Evolutionary conservation across 2,329 filamentous ascomycete genomes (phyloP).

Genomic region (Paecilomyces sp.): DNA sequence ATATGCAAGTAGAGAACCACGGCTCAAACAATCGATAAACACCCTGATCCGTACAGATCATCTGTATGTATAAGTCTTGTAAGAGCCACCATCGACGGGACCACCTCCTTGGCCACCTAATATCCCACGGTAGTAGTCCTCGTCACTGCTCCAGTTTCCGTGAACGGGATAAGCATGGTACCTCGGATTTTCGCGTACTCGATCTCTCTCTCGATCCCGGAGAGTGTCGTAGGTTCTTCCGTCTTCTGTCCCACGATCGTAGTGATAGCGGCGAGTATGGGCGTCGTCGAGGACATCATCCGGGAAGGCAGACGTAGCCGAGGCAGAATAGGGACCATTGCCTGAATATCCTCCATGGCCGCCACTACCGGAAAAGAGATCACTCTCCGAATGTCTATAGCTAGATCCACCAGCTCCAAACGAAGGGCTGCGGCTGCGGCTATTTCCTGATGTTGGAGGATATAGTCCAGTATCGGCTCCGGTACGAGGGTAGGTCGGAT

Average conservation of each 20-base stretch:
- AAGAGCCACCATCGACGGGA: constrained; percentile 7
- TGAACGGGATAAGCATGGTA: constrained; percentile 18
- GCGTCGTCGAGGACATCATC: constrained; percentile 17
- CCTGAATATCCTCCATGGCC: constrained; percentile 12
- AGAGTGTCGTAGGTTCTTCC: constrained; percentile 17
- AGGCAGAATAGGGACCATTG: constrained; percentile 1
- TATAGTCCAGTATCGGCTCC: constrained; percentile 11
- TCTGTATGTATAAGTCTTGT: background rate
- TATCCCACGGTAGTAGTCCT: constrained; percentile 33
- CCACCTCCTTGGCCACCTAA: constrained; percentile 22
- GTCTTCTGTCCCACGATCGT: constrained; percentile 17
- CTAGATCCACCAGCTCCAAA: constrained; percentile 15
- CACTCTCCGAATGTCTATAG: constrained; percentile 30
- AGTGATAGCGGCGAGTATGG: constrained; percentile 15
- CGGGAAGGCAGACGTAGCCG: constrained; percentile 12
- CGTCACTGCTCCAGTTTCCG: constrained; percentile 23
- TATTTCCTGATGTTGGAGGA: constrained; percentile 5
- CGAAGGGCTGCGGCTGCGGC: constrained; percentile 22
- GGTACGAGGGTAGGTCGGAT: constrained; percentile 15
- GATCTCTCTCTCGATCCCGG: constrained; percentile 16
- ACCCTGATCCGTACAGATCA: background rate
- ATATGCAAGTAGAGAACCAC: background rate
- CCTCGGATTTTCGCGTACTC: constrained; percentile 20
- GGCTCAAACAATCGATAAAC: background rate
- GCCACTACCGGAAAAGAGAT: constrained; percentile 15